A percentile compares a stretch with the other conserved stretches of the same genome.
phyloP scores from a whole-genome alignment of 805 yeast species.

The Zygotorulaspora sp. region DNA sequence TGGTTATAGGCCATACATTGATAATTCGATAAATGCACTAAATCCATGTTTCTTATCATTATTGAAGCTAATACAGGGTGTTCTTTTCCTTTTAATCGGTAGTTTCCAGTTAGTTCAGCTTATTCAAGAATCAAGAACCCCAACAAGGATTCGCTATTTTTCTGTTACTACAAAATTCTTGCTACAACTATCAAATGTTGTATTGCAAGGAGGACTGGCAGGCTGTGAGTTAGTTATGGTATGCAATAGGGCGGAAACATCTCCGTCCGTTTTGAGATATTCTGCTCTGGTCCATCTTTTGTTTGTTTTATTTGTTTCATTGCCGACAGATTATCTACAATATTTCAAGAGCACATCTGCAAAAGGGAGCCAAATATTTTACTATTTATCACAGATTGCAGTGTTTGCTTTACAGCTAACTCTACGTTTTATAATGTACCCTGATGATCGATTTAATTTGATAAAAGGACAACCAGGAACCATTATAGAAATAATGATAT shows the following conservation, averaged over 20 bases:
- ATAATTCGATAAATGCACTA: constrained; percentile 34
- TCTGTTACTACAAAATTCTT: constrained; percentile 17
- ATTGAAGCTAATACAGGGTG: constrained; percentile 13
- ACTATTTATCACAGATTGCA: constrained; percentile 22
- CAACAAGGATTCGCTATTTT: constrained; percentile 14
- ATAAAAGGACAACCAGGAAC: constrained; percentile 19
- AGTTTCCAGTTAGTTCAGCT: constrained; percentile 21
- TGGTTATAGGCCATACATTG: constrained; percentile 33
- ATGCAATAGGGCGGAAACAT: background rate
- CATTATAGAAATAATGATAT: constrained; percentile 28
- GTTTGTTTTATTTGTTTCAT: constrained; percentile 21
- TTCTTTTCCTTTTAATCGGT: constrained; percentile 23
- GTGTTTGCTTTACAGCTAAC: constrained; percentile 21
- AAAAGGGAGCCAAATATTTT: constrained; percentile 30
- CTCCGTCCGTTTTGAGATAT: constrained; percentile 13
- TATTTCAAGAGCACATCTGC: constrained; percentile 32
- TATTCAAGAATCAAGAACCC: constrained; percentile 16
- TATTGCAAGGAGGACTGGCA: constrained; percentile 18
- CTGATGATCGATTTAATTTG: constrained; percentile 20
- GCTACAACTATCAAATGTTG: constrained; percentile 23
- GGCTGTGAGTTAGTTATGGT: constrained; percentile 13
- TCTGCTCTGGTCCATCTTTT: constrained; percentile 19
- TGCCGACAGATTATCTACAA: constrained; percentile 29
- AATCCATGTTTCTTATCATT: constrained; percentile 35
- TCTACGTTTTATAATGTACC: constrained; percentile 24